Evolutionary conservation across 345 rosid genomes (phyloP), one percentile per base, ranked within the genome.

Genomic region (Citrus sp.): DNA sequence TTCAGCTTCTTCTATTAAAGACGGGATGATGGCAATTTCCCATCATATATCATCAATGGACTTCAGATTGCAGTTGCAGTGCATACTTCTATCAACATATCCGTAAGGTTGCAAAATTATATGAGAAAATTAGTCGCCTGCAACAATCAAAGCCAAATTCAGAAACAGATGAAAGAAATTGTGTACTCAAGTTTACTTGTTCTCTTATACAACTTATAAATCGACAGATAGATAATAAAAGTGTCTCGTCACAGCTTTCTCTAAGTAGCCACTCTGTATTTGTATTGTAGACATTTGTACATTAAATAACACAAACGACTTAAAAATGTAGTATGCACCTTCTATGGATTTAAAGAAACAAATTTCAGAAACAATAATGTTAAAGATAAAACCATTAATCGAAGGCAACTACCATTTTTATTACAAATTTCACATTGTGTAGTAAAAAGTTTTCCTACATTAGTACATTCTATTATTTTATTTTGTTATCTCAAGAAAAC

Each of bases 111-210:
- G 77, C 73, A 56, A 66, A 73, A 68, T 25, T 68, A 76, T 35
- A 55, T 1, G 5, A 19, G 27, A 54, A 34, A 60, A 46, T 54
- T 25, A 68, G 61, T 75, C 14, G 9, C 86, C 84, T 83, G 82
- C 83, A 71, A 61, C 66, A 0, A 66, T 13, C 59, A 74, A 74
- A 61, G 60, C 34, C 46, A 55, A 13, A 46, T 51, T 63, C n/a
- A n/a, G 35, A 5, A 37, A 49, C 49, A 16, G 28, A 10, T 6
- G 22, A 46, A 13, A 28, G 62, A 64, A 54, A 22, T 22, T 73
- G 51, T 22, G 10, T 21, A 65, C 55, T 64, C 9, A 35, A 40
- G 30, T 19, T 5, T 19, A 72, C 25, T 12, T 32, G 6, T 28
- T 7, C 28, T 6, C 54, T 28, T 18, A 68, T 27, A 13, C 4